Conservation (phyloP, 345 rosid genomes). For the Gossypium turneri region DNA sequence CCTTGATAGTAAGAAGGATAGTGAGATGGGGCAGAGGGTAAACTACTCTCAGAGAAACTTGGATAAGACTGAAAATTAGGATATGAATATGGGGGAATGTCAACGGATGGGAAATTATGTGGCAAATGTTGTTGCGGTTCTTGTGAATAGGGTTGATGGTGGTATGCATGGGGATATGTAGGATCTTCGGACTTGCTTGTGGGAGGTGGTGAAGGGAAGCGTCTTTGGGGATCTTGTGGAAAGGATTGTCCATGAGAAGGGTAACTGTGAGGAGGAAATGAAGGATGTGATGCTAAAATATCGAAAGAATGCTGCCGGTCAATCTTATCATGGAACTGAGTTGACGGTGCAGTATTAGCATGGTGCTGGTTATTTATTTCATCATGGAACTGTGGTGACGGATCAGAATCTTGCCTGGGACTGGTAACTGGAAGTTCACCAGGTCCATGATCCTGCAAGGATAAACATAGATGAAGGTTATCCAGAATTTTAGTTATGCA, state of each 20-base stretch:
- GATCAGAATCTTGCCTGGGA: constrained; percentile 45
- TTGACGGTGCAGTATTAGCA: constrained; percentile 36
- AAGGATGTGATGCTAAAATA: constrained; percentile 42
- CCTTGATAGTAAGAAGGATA: constrained; percentile 64
- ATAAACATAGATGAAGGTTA: constrained; percentile 16
- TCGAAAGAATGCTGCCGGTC: constrained; percentile 36
- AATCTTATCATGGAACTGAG: constrained; percentile 40
- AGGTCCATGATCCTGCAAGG: constrained; percentile 57
- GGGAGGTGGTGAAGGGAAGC: constrained; percentile 44
- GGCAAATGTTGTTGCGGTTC: constrained; percentile 54
- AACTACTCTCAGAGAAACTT: constrained; percentile 74
- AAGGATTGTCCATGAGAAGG: constrained; percentile 49
- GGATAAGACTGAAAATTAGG: constrained; percentile 94
- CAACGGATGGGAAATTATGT: constrained; percentile 55
- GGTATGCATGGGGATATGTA: constrained; percentile 48
- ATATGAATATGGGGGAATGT: constrained; percentile 44
- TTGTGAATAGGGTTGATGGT: constrained; percentile 52
- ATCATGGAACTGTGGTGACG: constrained; percentile 45
- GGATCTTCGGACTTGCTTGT: constrained; percentile 36
- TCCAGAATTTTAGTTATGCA: background rate
- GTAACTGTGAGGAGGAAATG: constrained; percentile 39
- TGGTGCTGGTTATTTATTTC: constrained; percentile 41
- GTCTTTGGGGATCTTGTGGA: constrained; percentile 17
- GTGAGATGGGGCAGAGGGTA: constrained; percentile 65
- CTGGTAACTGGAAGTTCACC: constrained; percentile 36